Base-by-base conservation (phyloP, 2,329 filamentous ascomycete genomes). In the Cadophora gregata region DNA sequence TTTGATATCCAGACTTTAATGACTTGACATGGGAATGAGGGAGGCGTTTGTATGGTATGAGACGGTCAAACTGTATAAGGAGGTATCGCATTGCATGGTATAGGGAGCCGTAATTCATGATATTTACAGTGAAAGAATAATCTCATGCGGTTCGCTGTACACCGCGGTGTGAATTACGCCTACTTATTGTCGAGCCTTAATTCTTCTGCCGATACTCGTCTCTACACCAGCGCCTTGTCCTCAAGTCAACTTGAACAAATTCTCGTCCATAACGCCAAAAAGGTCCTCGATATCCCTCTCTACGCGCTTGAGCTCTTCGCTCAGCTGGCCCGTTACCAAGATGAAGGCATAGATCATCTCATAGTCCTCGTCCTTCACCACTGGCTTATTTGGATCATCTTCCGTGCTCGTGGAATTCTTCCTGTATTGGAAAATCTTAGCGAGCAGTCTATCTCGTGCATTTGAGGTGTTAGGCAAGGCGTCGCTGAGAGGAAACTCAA, bases 401-500 rank as follows among this genome's bases (percentile, higher is more conserved):
- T 71, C 70, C 12, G 36, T 48, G 19, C 62, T 59, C 31, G 68
- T 66, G 33, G 67, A 62, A 12, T 90, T 88, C 76, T 92, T 90
- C 64, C 95, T 85, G 79, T 96, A 98, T 74, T 91, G 88, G 74
- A 96, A 96, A 47, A 97, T 91, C 79, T 93, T 95, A 24, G 93
- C 91, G 25, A 99, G 83, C 55, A 98, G 81, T 66, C 92, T 84
- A 76, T 99, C 94, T 70, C 96, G 87, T 48, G 90, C 88, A 76
- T 91, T 88, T 59, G 91, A 88, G 36, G 96, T 91, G 68, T 90
- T 93, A 0, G 96, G 96, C 50, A 98, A 84, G 14, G 92, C 92
- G 75, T 97, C 93, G 42, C 91, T 95, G 66, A 99, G 84, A 0
- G 96, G 94, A 74, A 97, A 98, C 79, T 97, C 94, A 9, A 98